These are phyloP conservation scores for Leccinum fallax DNA, from an alignment of 1,284 basidiomycete genomes.

Conservation along the genomic window DNA sequence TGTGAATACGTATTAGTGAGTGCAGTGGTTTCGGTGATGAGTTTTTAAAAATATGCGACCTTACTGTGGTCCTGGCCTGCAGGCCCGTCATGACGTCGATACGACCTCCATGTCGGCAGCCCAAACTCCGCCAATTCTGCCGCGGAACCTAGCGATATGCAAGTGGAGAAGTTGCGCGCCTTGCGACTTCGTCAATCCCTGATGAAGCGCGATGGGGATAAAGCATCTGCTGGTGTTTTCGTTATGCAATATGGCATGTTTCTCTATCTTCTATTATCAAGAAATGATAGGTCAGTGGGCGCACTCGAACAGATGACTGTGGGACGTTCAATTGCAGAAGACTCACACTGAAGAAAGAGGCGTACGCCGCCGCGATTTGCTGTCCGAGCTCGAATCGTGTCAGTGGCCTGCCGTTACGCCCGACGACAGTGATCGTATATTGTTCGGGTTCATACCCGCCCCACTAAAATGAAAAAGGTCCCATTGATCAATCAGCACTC, in stretches of 20 bases:
- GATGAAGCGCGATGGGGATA: slow-evolving; percentile 19
- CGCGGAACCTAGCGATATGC: slow-evolving; percentile 9
- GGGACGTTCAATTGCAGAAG: too few species aligned
- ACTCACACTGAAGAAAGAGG: slow-evolving; percentile 11
- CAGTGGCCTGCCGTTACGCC: not conserved
- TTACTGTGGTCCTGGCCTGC: not conserved
- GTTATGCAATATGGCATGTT: not conserved
- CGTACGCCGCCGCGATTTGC: slow-evolving; percentile 6
- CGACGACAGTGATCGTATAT: not conserved
- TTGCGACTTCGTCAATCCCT: slow-evolving; percentile 4
- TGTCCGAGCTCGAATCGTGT: slow-evolving; percentile 12
- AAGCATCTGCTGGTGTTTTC: not conserved
- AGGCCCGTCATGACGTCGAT: not conserved
- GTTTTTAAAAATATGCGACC: not conserved
- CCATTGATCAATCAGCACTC: not conserved
- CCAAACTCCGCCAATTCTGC: slow-evolving; percentile 7
- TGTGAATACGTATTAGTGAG: not conserved
- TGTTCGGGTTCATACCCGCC: slow-evolving; percentile 11
- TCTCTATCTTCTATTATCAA: slow-evolving; percentile 11
- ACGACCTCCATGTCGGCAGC: slow-evolving; percentile 22
- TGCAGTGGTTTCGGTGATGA: not conserved
- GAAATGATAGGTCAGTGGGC: not conserved
- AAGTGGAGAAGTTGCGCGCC: slow-evolving; percentile 22
- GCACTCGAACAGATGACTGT: not conserved
- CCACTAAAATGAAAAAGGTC: slow-evolving; percentile 14